A percentile compares a stretch with the other conserved stretches of the same genome.
These are phyloP conservation scores for Platanthera zijinensis DNA, from an alignment of 106 monocot genomes.

Conservation along the genomic window DNA sequence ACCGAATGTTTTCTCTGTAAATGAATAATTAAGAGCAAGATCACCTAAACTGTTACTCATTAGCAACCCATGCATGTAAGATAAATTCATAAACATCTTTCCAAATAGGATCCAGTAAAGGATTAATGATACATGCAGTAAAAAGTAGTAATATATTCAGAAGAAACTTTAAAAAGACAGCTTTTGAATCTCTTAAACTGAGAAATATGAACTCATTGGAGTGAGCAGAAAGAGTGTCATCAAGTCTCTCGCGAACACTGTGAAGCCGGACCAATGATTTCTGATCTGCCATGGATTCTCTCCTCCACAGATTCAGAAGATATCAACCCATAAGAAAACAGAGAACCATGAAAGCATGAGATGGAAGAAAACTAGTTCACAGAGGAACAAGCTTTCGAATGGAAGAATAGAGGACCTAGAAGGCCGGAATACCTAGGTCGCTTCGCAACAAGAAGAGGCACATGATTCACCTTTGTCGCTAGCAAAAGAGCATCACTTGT, in stretches of 20 bases:
- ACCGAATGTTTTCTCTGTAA: no score
- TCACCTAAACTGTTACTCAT: neutral
- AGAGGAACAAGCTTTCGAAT: no score
- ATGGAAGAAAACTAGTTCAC: no score
- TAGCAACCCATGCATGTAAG: neutral
- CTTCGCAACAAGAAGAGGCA: no score
- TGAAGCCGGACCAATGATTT: conserved; percentile 33
- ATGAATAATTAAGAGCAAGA: neutral
- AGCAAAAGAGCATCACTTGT: no score
- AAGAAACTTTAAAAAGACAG: no score
- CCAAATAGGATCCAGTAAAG: neutral
- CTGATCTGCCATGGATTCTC: conserved; percentile 24
- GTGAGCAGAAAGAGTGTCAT: conserved; percentile 57
- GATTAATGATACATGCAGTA: neutral
- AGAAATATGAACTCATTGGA: conserved; percentile 40
- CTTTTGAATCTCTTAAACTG: neutral
- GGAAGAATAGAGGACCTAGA: no score
- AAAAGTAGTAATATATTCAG: no score
- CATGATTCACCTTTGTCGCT: no score
- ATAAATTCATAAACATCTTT: neutral
- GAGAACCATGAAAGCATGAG: neutral
- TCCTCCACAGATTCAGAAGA: conserved; percentile 7
- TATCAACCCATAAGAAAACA: neutral
- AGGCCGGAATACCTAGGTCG: no score
- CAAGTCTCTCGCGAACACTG: conserved; percentile 55